These are phyloP conservation scores for Xylariaceae sp. DNA, from an alignment of 2,329 filamentous ascomycete species.

Conservation along the genomic window DNA sequence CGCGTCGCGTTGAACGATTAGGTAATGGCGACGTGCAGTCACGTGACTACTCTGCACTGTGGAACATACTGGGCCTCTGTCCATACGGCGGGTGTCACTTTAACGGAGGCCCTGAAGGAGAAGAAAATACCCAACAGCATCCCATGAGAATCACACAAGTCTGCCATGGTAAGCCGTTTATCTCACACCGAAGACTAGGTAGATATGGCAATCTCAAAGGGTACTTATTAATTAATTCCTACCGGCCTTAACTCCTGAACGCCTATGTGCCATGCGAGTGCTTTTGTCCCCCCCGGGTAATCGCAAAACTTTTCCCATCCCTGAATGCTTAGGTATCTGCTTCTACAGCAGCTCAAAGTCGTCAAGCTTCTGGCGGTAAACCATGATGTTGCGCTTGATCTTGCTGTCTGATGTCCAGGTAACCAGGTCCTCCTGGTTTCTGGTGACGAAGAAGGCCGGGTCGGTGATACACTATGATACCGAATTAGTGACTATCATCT, in stretches of 20 bases:
- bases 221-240: neutral
- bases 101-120: no score
- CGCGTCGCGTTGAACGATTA: neutral
- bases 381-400: constrained; percentile 94
- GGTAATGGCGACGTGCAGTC: neutral
- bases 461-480: constrained; percentile 58
- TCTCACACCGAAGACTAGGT: neutral
- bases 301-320: neutral
- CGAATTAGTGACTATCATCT: neutral
- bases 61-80: no score
- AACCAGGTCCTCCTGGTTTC: constrained; percentile 90
- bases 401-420: constrained; percentile 95
- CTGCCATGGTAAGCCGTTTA: neutral
- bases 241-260: constrained; percentile 18
- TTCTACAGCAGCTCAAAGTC: constrained; percentile 80
- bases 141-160: neutral
- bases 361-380: constrained; percentile 90
- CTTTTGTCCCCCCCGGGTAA: neutral
- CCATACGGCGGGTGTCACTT: no score
- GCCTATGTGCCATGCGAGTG: constrained; percentile 19
- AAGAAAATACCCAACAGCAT: no score
- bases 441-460: constrained; percentile 80
- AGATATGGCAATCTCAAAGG: neutral
- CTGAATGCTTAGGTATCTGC: neutral
- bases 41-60: neutral